phyloP scores from a whole-genome alignment of 2,329 filamentous ascomycete species.

The Cucurbitaria berberidis region DNA sequence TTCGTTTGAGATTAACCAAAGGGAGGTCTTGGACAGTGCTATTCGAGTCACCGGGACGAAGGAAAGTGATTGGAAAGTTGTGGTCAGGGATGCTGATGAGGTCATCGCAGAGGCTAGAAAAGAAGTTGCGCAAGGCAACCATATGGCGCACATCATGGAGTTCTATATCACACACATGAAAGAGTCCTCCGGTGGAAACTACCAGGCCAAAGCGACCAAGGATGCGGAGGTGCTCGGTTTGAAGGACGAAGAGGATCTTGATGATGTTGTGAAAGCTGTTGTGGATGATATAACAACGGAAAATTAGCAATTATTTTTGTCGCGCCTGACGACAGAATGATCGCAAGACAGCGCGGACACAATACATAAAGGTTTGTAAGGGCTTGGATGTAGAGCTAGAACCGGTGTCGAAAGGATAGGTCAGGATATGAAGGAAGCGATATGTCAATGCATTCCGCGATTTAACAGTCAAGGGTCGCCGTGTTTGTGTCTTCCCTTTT shows the following conservation, averaged over 20 bases:
- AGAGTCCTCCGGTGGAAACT: constrained; percentile 12
- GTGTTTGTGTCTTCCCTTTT: no score
- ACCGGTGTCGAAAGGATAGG: no score
- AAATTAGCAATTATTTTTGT: not conserved
- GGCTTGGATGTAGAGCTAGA: no score
- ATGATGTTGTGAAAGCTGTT: constrained; percentile 59
- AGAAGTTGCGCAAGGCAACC: constrained; percentile 54
- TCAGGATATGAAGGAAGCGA: no score
- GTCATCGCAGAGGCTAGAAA: constrained; percentile 58
- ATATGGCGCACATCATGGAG: constrained; percentile 18
- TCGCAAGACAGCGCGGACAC: not conserved
- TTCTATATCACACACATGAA: constrained; percentile 17
- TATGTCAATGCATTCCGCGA: no score
- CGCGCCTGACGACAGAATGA: not conserved
- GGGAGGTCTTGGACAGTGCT: constrained; percentile 6
- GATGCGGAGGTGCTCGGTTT: constrained; percentile 56
- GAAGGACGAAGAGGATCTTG: constrained; percentile 64
- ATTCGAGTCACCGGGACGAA: constrained; percentile 5
- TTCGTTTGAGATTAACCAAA: constrained; percentile 34
- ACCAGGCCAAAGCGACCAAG: constrained; percentile 3
- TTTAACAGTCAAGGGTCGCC: no score
- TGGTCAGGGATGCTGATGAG: constrained; percentile 52
- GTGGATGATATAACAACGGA: not conserved
- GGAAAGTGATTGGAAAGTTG: constrained; percentile 47
- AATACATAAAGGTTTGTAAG: no score